A percentile compares a stretch with the other conserved stretches of the same genome.
phyloP scores from a whole-genome alignment of 768 basidiomycete species.

The Imleria badia region DNA sequence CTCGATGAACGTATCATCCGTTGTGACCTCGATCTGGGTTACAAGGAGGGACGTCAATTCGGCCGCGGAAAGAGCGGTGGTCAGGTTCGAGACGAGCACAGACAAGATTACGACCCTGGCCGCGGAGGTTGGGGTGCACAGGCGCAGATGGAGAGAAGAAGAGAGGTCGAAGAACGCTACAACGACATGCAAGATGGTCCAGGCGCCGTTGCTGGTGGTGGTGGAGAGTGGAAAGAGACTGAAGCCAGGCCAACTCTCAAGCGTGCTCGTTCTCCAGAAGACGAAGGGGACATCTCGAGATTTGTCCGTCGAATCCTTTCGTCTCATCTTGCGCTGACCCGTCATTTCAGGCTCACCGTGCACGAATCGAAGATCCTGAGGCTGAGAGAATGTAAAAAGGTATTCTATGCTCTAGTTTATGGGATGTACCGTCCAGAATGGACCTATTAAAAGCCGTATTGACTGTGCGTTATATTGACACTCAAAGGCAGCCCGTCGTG shows the following conservation, averaged over 20 bases:
- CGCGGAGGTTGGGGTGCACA: constrained; percentile 95
- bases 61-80: constrained; percentile 97
- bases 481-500: background rate
- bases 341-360: constrained; percentile 50
- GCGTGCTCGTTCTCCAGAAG: constrained; percentile 74
- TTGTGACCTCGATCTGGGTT: constrained; percentile 95
- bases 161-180: constrained; percentile 86
- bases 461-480: constrained; percentile 12
- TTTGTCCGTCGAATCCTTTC: constrained; percentile 41
- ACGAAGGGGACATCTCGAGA: constrained; percentile 62
- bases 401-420: constrained; percentile 28
- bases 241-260: constrained; percentile 54
- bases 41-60: constrained; percentile 95
- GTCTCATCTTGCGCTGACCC: constrained; percentile 4
- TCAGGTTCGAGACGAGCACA: constrained; percentile 93
- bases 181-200: constrained; percentile 76
- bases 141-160: constrained; percentile 74
- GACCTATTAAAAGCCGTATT: constrained; percentile 16
- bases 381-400: constrained; percentile 63
- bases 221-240: constrained; percentile 80
- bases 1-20: constrained; percentile 98
- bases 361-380: constrained; percentile 63
- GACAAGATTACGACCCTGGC: constrained; percentile 96
- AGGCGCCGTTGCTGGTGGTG: constrained; percentile 79
- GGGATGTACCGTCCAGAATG: constrained; percentile 5